A percentile compares a stretch with the other conserved stretches of the same genome.
phyloP scores from a whole-genome alignment of 495 filamentous ascomycete genomes.

The Aspergillus sclerotiicarbonarius region DNA sequence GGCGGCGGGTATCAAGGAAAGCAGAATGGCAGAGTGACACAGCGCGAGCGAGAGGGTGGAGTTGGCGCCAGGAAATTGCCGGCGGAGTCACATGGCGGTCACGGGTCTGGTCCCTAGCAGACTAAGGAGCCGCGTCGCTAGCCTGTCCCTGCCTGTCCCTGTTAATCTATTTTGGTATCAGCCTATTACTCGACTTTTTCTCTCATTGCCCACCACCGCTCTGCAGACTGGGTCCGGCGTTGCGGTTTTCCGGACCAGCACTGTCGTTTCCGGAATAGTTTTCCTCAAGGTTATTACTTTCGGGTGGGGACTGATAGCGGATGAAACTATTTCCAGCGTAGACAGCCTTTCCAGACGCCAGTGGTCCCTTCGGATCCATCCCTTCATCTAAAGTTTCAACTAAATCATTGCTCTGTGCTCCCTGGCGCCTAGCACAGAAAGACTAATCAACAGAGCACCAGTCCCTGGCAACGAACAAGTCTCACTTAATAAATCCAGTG shows the following conservation, averaged over 20 bases:
- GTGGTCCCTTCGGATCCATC: not conserved
- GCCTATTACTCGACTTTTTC: conserved; percentile 3
- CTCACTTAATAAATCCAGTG: conserved; percentile 10
- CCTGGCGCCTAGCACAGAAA: conserved; percentile 9
- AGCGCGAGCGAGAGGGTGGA: no score
- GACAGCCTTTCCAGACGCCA: not conserved
- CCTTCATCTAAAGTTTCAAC: not conserved
- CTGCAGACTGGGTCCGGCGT: no score
- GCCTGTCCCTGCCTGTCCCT: not conserved
- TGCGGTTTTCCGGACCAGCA: no score
- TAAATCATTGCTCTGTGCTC: not conserved
- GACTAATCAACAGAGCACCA: not conserved
- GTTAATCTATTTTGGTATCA: conserved; percentile 10
- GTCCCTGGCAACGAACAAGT: not conserved
- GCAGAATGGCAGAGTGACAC: not conserved
- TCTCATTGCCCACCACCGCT: not conserved
- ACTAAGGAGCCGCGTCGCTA: not conserved
- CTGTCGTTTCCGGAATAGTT: not conserved
- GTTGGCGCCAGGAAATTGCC: not conserved
- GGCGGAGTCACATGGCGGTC: conserved; percentile 15
- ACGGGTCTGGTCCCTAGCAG: conserved; percentile 10
- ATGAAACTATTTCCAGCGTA: not conserved
- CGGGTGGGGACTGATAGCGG: not conserved
- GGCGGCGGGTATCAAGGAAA: not conserved
- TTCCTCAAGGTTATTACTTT: not conserved